Evolutionary conservation across 768 basidiomycete genomes (phyloP).

Genomic region (Clavulina sp.): DNA sequence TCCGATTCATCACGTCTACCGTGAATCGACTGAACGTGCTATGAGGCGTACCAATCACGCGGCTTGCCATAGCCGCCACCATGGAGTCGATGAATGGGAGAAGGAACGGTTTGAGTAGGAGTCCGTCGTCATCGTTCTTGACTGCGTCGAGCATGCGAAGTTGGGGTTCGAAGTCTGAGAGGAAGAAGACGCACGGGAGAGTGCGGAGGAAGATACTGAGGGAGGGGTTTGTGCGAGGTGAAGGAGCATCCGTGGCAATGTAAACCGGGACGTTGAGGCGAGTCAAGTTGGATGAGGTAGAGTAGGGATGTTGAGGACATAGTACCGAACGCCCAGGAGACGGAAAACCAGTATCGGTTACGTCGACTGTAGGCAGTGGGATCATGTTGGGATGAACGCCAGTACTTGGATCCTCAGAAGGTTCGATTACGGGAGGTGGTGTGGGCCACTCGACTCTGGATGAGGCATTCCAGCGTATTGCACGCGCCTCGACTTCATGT

Average conservation of each 20-base stretch:
- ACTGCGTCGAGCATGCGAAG: no score
- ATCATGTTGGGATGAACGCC: conserved; percentile 15
- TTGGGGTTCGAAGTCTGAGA: conserved; percentile 39
- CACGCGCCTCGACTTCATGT: conserved; percentile 14
- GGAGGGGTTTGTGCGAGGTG: conserved; percentile 25
- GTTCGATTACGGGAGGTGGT: conserved; percentile 10
- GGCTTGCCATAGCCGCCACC: conserved; percentile 39
- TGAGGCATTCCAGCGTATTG: conserved; percentile 1
- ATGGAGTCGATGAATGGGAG: conserved; percentile 55
- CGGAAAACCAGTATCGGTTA: conserved; percentile 14
- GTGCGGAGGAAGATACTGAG: conserved; percentile 30
- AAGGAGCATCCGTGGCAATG: conserved; percentile 42
- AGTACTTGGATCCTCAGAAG: conserved; percentile 10
- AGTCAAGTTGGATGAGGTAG: conserved; percentile 4
- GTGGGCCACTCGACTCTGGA: not conserved
- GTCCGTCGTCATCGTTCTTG: conserved; percentile 29
- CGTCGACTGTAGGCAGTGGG: conserved; percentile 14
- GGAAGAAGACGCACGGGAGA: conserved; percentile 48
- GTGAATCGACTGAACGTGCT: conserved; percentile 65
- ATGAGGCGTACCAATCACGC: conserved; percentile 47
- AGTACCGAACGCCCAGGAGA: conserved; percentile 13
- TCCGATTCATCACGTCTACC: conserved; percentile 47
- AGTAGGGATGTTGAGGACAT: conserved; percentile 13
- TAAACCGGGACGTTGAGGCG: conserved; percentile 42
- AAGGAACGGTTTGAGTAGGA: conserved; percentile 29